Conservation (phyloP, 2,329 filamentous ascomycete species). For the Colletotrichum eremochloae region DNA sequence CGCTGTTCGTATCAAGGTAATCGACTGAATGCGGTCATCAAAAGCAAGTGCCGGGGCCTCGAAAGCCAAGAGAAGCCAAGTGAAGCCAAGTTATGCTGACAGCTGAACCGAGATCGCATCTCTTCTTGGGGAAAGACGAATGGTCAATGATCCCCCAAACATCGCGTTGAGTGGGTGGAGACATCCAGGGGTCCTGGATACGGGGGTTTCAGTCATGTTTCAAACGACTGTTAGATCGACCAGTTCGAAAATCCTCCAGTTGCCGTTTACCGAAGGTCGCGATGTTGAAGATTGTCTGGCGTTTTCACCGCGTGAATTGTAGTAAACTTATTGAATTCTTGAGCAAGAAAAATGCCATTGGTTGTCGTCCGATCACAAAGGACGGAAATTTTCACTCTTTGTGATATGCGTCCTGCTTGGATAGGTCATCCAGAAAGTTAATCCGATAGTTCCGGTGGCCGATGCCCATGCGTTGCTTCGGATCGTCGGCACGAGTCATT, state of each 20-base stretch:
- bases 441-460: no score
- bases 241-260: not conserved
- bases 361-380: not conserved
- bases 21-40: not conserved
- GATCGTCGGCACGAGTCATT: conserved; percentile 7
- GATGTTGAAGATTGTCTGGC: not conserved
- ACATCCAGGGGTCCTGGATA: not conserved
- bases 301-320: not conserved
- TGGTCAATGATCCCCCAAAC: not conserved
- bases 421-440: not conserved
- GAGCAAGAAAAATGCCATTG: not conserved
- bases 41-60: not conserved
- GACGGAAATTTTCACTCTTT: no score
- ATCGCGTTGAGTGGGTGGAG: not conserved
- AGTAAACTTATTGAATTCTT: no score
- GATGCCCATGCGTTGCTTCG: not conserved
- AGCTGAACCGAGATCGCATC: not conserved
- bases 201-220: conserved; percentile 31
- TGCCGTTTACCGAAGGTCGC: no score
- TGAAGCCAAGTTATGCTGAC: not conserved
- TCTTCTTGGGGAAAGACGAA: not conserved
- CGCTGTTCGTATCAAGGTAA: conserved; percentile 1
- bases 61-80: conserved; percentile 13
- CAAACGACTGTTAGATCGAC: conserved; percentile 1
- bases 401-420: not conserved